phyloP scores from a whole-genome alignment of 176 grass and related monocot species.

The Carex parvula region DNA sequence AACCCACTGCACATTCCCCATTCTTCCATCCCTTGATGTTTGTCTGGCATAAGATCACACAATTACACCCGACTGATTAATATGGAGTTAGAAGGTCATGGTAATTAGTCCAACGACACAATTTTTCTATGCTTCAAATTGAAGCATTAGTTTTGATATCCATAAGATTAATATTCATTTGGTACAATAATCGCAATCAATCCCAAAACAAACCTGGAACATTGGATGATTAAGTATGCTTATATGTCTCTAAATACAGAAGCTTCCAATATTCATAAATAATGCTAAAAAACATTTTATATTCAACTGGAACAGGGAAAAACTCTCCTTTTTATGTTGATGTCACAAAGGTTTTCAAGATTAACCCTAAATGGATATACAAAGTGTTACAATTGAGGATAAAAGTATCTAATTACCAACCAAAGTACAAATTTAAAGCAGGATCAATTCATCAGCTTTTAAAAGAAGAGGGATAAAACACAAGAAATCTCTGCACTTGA shows the following conservation, averaged over 20 bases:
- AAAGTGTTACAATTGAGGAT: background rate
- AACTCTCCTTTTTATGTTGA: background rate
- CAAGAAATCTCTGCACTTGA: background rate
- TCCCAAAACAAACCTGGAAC: background rate
- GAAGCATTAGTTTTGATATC: background rate
- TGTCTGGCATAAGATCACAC: conserved; percentile 32
- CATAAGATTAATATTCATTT: background rate
- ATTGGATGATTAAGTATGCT: background rate
- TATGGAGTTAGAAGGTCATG: background rate
- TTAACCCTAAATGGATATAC: background rate
- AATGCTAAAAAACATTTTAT: background rate
- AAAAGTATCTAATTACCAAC: background rate
- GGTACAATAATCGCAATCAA: background rate
- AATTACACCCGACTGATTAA: background rate
- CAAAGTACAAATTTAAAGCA: background rate
- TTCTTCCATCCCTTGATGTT: conserved; percentile 45
- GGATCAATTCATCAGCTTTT: background rate
- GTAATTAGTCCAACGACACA: background rate
- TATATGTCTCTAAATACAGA: background rate
- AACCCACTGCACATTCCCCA: conserved; percentile 32
- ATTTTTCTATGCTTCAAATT: background rate
- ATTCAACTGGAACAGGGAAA: background rate
- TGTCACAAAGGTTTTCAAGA: background rate
- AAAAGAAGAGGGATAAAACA: background rate
- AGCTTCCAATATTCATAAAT: conserved; percentile 5